phyloP scores from a whole-genome alignment of 1,284 basidiomycete genomes.

The Cutaneotrichosporon sp. region DNA sequence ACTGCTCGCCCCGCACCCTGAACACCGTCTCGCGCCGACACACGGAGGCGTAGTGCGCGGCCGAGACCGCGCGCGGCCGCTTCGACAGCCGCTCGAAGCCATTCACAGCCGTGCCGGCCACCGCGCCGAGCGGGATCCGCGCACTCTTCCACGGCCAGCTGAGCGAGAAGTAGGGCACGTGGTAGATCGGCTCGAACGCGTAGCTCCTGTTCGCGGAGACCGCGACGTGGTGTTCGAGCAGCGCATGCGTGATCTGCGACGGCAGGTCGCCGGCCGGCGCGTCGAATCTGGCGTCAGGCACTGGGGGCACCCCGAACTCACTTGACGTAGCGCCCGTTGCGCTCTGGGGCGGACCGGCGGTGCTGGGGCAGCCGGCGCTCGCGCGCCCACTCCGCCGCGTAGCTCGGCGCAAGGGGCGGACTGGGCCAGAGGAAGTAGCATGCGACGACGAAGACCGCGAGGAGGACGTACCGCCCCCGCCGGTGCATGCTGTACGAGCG shows the following conservation, averaged over 20 bases:
- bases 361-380: conserved; percentile 23
- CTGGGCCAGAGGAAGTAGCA: conserved; percentile 14
- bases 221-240: conserved; percentile 45
- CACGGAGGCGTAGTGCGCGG: background rate
- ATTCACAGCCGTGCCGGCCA: conserved; percentile 34
- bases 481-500: background rate
- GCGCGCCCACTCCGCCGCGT: conserved; percentile 24
- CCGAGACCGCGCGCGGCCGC: conserved; percentile 38
- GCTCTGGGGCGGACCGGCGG: conserved; percentile 22
- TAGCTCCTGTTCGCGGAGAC: conserved; percentile 37
- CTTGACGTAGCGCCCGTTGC: conserved; percentile 36
- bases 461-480: background rate
- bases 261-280: conserved; percentile 17
- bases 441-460: background rate
- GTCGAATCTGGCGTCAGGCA: conserved; percentile 36
- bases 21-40: background rate
- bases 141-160: conserved; percentile 40
- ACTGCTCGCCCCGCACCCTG: background rate
- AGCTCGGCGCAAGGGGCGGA: conserved; percentile 42
- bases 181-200: conserved; percentile 41
- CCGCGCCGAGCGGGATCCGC: conserved; percentile 41
- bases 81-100: conserved; percentile 41
- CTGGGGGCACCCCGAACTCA: too few species aligned
- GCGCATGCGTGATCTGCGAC: conserved; percentile 25
- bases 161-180: conserved; percentile 27